Evolutionary conservation across 768 basidiomycete genomes (phyloP), one percentile per base, ranked within the genome.

Genomic region (Pleurotus tuoliensis): DNA sequence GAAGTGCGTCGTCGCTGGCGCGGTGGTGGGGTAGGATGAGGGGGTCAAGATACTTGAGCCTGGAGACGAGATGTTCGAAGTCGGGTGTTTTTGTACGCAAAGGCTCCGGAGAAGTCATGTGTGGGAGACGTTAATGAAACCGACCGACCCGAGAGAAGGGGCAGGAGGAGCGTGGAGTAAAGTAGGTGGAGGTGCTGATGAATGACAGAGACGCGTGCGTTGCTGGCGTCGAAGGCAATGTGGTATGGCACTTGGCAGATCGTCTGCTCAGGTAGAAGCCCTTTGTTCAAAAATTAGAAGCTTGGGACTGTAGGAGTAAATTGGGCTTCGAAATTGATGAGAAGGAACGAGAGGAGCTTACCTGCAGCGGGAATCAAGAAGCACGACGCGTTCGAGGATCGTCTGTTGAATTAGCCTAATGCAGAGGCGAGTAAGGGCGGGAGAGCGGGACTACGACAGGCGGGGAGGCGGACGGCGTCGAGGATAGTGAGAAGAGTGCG

Each of bases 241-340:
- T 40, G 47, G 30, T 24, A 38, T 56, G 37, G 58, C 56, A 63
- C 64, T 63, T 69, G 65, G 66, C 51, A 65, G 69, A 71, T 71
- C 70, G 67, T 68, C 70, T 67, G 58, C 56, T 55, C 39, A 40
- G 48, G 57, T 59, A 18, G 41, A 44, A 44, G 48, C 18, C 54
- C 27, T 51, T 49, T 58, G 52, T 45, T 62, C 58, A 58, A 60
- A 62, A 48, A 16, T 38, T 39, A 30, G 40, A 56, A 51, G 40
- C 20, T 40, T 16, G 20, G 27, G 25, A 27, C 8, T 22, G 41
- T 20, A n/a, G 56, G 20, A 18, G 15, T 41, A 34, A 34, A 34
- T 34, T 34, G 30, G 27, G 30, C 30, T 52, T 60, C 55, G 57
- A 50, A 56, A 47, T 58, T 13, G 50, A 58, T 61, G 48, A 57